These are phyloP conservation scores for Penstemon davidsonii DNA, from an alignment of 257 asterid species.

Conservation along the genomic window DNA sequence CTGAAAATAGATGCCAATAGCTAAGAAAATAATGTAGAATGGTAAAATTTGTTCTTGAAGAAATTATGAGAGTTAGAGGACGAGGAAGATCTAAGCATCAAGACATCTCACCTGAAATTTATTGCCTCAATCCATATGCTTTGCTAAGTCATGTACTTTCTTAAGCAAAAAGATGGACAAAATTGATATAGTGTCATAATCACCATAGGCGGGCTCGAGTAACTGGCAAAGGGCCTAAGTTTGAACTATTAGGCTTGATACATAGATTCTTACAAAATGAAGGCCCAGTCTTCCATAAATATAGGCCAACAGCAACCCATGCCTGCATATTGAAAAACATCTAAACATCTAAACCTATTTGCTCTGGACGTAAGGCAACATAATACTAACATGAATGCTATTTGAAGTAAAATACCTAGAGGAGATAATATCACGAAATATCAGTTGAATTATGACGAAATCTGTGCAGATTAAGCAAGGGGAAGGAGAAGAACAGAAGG, in stretches of 20 bases:
- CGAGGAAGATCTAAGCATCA: conserved; percentile 22
- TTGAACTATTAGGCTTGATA: conserved; percentile 39
- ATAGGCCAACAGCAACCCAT: conserved; percentile 38
- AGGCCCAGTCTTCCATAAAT: conserved; percentile 45
- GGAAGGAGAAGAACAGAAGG: neutral
- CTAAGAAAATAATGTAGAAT: conserved; percentile 13
- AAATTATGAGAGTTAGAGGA: neutral
- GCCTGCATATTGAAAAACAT: conserved; percentile 37
- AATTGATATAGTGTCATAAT: conserved; percentile 31
- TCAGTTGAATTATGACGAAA: conserved; percentile 16
- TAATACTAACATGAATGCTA: neutral
- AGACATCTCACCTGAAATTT: conserved; percentile 46
- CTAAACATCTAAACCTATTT: conserved; percentile 47
- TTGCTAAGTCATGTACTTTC: conserved; percentile 45
- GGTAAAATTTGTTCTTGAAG: conserved; percentile 11
- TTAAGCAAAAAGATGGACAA: conserved; percentile 40
- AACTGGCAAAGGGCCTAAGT: conserved; percentile 41
- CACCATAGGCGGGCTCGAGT: conserved; percentile 37
- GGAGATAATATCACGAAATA: neutral
- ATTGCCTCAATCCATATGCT: conserved; percentile 42
- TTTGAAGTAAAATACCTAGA: neutral
- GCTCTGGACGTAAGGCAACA: conserved; percentile 29
- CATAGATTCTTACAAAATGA: conserved; percentile 40
- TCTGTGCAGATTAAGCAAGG: neutral
- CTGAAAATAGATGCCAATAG: no score